Percentiles rank a stretch among this genome's conserved stretches.
These are phyloP conservation scores for Castanea mollissima DNA, from an alignment of 306 rosid species.

Conservation along the genomic window DNA sequence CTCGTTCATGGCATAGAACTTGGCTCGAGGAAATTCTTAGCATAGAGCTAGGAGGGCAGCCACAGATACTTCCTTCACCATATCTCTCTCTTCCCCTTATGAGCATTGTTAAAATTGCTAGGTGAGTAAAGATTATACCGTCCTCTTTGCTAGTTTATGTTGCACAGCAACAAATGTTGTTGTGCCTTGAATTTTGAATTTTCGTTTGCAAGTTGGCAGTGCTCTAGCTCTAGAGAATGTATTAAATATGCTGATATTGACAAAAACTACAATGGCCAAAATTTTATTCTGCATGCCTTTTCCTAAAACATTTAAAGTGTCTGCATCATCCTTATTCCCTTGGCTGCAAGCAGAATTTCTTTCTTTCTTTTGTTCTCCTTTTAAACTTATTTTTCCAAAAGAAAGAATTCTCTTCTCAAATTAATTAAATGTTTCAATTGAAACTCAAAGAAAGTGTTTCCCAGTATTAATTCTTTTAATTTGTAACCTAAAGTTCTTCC, in stretches of 20 bases:
- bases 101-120: slow-evolving; percentile 87
- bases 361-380: neutral
- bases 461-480: neutral
- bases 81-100: slow-evolving; percentile 80
- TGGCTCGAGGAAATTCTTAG: slow-evolving; percentile 77
- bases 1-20: slow-evolving; percentile 84
- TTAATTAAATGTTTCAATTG: neutral
- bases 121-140: slow-evolving; percentile 42
- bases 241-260: neutral
- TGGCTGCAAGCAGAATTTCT: neutral
- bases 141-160: neutral
- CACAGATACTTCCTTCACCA: slow-evolving; percentile 65
- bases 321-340: neutral
- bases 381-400: no score
- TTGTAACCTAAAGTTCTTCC: neutral
- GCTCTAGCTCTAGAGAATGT: neutral
- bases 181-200: neutral
- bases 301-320: slow-evolving; percentile 5
- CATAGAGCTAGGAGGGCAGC: slow-evolving; percentile 43
- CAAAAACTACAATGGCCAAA: neutral
- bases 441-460: neutral
- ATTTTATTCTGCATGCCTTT: neutral
- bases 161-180: neutral
- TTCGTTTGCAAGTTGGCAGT: neutral
- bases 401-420: neutral